Base-by-base conservation (phyloP, 129 eudicot genomes). In the Flaveria trinervia region DNA sequence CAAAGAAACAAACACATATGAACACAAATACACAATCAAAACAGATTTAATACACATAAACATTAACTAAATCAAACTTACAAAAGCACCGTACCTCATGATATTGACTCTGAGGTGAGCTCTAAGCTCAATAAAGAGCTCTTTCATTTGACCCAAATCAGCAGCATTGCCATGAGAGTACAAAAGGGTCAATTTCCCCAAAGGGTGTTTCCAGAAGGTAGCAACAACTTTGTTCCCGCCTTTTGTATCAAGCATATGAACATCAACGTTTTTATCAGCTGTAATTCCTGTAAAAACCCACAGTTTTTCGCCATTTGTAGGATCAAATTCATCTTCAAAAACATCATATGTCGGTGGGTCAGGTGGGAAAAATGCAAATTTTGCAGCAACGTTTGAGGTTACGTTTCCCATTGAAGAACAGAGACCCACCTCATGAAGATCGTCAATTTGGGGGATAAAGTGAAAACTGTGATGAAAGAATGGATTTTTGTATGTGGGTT, bases 121-220 rank as follows among this genome's bases (percentile, higher is more conserved):
- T 83, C 98, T 83, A 59, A 94, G 98, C 96, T 94, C 98, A 72
- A 84, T 81, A 61, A 94, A 94, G 41, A 94, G 90, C 67, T 94
- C 98, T 22, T 59, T 80, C 98, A 94, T 94, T 69, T 94, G 98
- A 13, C 98, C 98, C 80, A 94, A 89, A 87, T 94, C 98, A 80
- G 98, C 97, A 59, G 98, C 98, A 68, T 94, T 94, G 26, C 98
- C 98, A 87, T 94, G 98, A 49, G 98, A 94, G 56, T 94, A 89
- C 83, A 94, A 71, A 44, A 94, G 36, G 36, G 98, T 94, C 22
- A 94, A 88, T 74, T 86, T 91, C 61, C 87, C 97, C 67, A 77
- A 62, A 2, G 97, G 98, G 30, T 94, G 97, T 65, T 89, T 94
- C 98, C 98, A 94, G 26, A 85, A 89, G 16, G 96, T 89, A 36